Evolutionary conservation across 2,329 filamentous ascomycete genomes (phyloP), one percentile per base, ranked within the genome.

Genomic region (Aspergillus sp.): DNA sequence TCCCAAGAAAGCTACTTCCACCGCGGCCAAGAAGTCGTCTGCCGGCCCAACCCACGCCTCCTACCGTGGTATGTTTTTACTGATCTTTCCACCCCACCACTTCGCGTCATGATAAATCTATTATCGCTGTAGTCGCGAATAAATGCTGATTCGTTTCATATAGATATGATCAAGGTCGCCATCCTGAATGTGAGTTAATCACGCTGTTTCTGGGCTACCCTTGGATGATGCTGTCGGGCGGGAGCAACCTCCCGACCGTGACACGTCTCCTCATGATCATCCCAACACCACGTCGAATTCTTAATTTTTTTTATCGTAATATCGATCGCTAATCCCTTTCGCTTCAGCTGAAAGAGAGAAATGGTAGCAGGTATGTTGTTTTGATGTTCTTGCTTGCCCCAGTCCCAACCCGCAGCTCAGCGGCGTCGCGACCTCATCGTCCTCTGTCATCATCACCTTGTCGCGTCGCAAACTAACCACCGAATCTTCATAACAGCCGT

Each of bases 101-200:
- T 75, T 84, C 79, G 79, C 80, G 73, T 71, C 49, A 61, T 61
- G 49, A 65, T 70, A 66, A 73, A 70, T 52, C 58, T 66, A 57
- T 55, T 64, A 73, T 71, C 63, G 68, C 74, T 70, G 59, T 76
- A 69, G 74, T 86, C 83, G 82, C 83, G 69, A 76, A 70, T 63
- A 65, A 74, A 75, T 83, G 73, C 82, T 85, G 79, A 86, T 81
- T 72, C 67, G 57, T 66, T 64, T 66, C 44, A 70, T 71, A 72
- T 75, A 88, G 86, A 87, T 77, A 88, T 89, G 86, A 87, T 89
- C 76, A 88, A 87, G 78, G 86, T 89, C 75, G 86, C 86, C 67
- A 86, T 89, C 73, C 75, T 88, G 71, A 84, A 83, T 77, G 86
- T 89, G 77, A 86, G 86, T 88, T 73, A 70, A 82, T 77, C 73